These are phyloP conservation scores for Globisporangium spiculum DNA, from an alignment of 352 stramenopile genomes.

Conservation along the genomic window DNA sequence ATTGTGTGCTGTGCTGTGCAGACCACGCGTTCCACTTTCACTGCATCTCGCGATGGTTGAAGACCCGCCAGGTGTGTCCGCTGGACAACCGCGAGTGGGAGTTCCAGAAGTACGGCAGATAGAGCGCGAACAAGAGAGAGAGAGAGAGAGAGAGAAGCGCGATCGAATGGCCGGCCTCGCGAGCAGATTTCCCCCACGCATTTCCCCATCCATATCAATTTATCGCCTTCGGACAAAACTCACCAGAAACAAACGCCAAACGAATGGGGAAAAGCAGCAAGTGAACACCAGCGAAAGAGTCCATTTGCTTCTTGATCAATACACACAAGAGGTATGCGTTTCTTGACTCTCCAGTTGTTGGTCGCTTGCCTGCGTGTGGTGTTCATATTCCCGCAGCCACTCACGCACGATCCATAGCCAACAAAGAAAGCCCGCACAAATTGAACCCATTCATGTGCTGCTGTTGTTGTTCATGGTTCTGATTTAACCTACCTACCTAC, in stretches of 20 bases:
- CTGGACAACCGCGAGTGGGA: constrained; percentile 99
- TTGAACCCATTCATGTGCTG: background rate
- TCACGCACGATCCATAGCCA: background rate
- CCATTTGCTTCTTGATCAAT: background rate
- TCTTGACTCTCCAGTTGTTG: background rate
- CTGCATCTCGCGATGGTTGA: constrained; percentile 99
- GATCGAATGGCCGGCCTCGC: background rate
- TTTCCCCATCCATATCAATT: background rate
- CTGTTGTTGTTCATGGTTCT: background rate
- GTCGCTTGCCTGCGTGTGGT: background rate
- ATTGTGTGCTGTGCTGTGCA: constrained; percentile 75
- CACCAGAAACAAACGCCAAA: background rate
- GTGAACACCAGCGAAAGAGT: background rate
- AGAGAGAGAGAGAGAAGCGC: background rate
- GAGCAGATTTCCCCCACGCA: background rate
- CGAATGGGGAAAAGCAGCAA: constrained; percentile 3
- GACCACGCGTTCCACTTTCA: constrained; percentile 99
- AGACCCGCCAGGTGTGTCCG: constrained; percentile 98
- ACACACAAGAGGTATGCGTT: background rate
- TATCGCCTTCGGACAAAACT: constrained; percentile 1
- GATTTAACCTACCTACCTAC: background rate
- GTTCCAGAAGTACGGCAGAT: constrained; percentile 96
- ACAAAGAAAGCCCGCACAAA: background rate
- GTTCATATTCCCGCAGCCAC: background rate
- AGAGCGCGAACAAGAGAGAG: constrained; percentile 19